Evolutionary conservation across 495 filamentous ascomycete species (phyloP).

Genomic region (Pseudomonodictys pantanalensis): DNA sequence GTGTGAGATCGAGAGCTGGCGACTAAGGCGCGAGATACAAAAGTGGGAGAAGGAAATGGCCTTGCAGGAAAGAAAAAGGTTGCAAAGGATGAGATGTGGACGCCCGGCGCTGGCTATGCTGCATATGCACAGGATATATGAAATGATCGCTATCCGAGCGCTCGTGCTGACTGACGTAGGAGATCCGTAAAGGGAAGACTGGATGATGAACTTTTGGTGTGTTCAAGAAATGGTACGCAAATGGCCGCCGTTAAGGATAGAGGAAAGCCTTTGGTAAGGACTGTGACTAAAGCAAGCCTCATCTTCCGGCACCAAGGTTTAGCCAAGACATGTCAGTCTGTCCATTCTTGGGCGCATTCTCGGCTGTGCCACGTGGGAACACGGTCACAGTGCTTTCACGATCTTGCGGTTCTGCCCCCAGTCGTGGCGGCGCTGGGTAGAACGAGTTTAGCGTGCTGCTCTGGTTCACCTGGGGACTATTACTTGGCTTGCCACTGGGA

Average conservation of each 20-base stretch:
- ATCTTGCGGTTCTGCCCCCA: slow-evolving; percentile 19
- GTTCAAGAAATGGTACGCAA: neutral
- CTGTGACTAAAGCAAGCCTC: no score
- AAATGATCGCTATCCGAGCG: no score
- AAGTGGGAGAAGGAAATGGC: neutral
- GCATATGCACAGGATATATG: slow-evolving; percentile 22
- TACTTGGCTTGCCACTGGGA: slow-evolving; percentile 23
- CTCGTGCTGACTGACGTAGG: slow-evolving; percentile 5
- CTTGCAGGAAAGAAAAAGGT: neutral
- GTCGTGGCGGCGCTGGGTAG: slow-evolving; percentile 5
- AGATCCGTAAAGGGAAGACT: neutral
- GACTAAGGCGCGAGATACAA: neutral
- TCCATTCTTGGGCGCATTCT: slow-evolving; percentile 9
- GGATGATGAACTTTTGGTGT: slow-evolving; percentile 20
- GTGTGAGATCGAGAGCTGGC: neutral
- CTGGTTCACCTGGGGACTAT: neutral
- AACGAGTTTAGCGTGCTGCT: neutral
- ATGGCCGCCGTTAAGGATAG: slow-evolving; percentile 1
- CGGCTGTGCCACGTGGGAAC: slow-evolving; percentile 38
- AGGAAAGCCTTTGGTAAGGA: slow-evolving; percentile 3
- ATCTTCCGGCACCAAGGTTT: slow-evolving; percentile 38
- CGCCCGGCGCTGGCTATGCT: slow-evolving; percentile 35
- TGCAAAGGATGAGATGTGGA: neutral
- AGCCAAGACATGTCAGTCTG: slow-evolving; percentile 44
- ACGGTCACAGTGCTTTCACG: slow-evolving; percentile 41